Percentiles rank a stretch among this genome's conserved stretches.
Evolutionary conservation across 2,329 filamentous ascomycete genomes (phyloP).

Genomic region (Capronia coronata): DNA sequence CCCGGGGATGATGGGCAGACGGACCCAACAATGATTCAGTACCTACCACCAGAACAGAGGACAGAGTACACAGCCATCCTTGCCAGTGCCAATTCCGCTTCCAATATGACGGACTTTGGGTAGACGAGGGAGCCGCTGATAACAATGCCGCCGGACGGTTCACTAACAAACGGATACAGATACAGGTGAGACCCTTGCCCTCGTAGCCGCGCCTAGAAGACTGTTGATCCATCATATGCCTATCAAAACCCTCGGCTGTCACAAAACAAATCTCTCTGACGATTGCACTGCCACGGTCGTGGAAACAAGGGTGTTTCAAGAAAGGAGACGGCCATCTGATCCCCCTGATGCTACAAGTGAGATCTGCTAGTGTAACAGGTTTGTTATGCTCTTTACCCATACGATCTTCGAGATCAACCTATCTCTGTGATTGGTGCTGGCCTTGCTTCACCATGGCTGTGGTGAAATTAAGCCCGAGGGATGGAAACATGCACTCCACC

Average conservation of each 20-base stretch:
- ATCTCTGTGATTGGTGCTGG: not conserved
- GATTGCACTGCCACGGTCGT: slow-evolving; percentile 15
- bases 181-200: not conserved
- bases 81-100: slow-evolving; percentile 6
- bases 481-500: too few relatives aligned
- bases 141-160: not conserved
- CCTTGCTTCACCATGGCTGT: not conserved
- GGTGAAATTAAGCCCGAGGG: not conserved
- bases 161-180: not conserved
- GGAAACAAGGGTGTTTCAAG: slow-evolving; percentile 14
- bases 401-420: not conserved
- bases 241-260: not conserved
- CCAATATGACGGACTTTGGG: not conserved
- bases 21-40: too few relatives aligned
- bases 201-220: too few relatives aligned
- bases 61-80: too few relatives aligned
- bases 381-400: not conserved
- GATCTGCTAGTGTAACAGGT: not conserved
- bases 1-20: not conserved
- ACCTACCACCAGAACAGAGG: too few relatives aligned
- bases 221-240: slow-evolving; percentile 2
- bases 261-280: slow-evolving; percentile 8
- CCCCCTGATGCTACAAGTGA: not conserved
- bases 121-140: not conserved
- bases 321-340: not conserved